Evolutionary conservation across 768 basidiomycete genomes (phyloP).

Genomic region (button mushroom (Agaricus bisporus)): DNA sequence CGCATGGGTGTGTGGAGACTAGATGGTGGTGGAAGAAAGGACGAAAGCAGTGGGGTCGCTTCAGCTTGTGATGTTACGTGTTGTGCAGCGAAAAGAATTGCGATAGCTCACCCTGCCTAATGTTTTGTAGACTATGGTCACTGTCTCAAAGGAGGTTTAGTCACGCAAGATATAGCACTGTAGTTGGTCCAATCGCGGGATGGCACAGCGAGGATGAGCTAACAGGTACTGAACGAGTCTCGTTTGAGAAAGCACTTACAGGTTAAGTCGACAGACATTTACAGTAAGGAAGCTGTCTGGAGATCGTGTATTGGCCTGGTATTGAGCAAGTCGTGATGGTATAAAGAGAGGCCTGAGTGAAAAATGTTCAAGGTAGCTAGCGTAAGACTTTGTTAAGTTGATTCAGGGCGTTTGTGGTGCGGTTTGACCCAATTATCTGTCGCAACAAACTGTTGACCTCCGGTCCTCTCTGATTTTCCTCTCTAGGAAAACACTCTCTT

Average conservation of each 20-base stretch:
- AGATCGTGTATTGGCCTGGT: not conserved
- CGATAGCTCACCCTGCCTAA: conserved; percentile 22
- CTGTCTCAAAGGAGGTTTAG: not conserved
- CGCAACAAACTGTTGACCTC: not conserved
- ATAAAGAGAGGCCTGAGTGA: not conserved
- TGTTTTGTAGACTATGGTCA: not conserved
- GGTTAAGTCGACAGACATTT: not conserved
- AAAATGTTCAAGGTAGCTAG: conserved; percentile 5
- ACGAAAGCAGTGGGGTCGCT: conserved; percentile 10
- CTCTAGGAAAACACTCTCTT: not conserved
- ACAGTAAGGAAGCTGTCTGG: not conserved
- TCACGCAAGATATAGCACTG: conserved; percentile 1
- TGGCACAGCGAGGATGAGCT: not conserved
- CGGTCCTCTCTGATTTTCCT: not conserved
- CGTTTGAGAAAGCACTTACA: not conserved
- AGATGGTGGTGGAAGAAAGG: conserved; percentile 19
- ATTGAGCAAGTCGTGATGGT: not conserved
- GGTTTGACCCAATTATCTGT: conserved; percentile 5
- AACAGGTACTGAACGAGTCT: not conserved
- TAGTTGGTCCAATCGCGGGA: not conserved
- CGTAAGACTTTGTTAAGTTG: conserved; percentile 6
- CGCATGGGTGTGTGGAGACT: conserved; percentile 30
- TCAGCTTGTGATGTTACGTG: conserved; percentile 25
- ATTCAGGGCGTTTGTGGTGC: conserved; percentile 3
- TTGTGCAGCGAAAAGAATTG: conserved; percentile 24